Evolutionary conservation across 495 filamentous ascomycete genomes (phyloP), one percentile per base, ranked within the genome.

Genomic region (Polyplosphaeria fusca): DNA sequence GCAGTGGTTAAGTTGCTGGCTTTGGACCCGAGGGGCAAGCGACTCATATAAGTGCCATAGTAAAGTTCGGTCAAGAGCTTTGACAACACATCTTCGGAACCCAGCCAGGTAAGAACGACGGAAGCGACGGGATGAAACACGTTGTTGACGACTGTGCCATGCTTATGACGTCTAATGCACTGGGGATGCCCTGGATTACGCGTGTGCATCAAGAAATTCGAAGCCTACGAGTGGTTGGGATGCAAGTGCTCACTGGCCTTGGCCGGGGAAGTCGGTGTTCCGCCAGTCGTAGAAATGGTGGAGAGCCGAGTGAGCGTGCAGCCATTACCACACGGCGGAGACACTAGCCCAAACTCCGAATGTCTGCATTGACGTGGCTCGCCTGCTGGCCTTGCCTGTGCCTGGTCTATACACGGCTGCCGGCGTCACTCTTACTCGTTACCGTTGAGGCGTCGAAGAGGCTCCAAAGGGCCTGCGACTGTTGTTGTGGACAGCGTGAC

Each of bases 161-260:
- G 26, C 45, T 20, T 23, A 60, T 53, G 56, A 60, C 48, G 56
- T 53, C 42, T 42, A 40, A 38, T 30, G 18, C 42, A 30, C 25
- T 26, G 20, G 14, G 19, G 19, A 47, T 41, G 1, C 41, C n/a
- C 24, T 42, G 25, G 39, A 47, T 47, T 46, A 60, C 56, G 56
- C 56, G 56, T 60, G 25, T 35, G 37, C 38, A 23, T 4, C 5
- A 23, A 1, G 9, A 30, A 38, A 41, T 27, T 23, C 23, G 27
- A 27, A 57, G 4, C 9, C 24, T 11, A n/a, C 7, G 25, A 26
- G 26, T 19, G 27, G 35, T 35, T 41, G 25, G 49, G 56, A 47
- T 40, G 41, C 52, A 35, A 14, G 7, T 35, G 7, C 7, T 14
- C 14, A 35, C 30, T 35, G 30, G 7, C n/a, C n/a, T n/a, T n/a